These are phyloP conservation scores for Seminavis robusta DNA, from an alignment of 108 stramenopile species.

Conservation along the genomic window DNA sequence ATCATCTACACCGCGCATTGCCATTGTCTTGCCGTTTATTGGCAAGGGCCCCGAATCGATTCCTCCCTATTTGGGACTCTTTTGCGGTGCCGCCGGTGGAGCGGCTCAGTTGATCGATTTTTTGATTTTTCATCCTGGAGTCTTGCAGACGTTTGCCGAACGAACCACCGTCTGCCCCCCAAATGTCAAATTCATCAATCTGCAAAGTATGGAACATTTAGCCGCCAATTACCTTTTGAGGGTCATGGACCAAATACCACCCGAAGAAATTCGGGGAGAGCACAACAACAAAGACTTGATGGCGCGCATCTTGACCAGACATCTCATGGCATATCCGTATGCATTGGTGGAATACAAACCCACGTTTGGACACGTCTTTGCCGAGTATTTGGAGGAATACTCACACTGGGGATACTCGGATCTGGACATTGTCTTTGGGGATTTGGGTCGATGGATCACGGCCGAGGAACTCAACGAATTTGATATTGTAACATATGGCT, in stretches of 20 bases:
- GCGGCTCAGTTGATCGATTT: constrained; percentile 70
- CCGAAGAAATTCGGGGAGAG: constrained; percentile 20
- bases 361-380: constrained; percentile 88
- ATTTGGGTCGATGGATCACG: constrained; percentile 80
- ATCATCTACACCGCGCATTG: too few species aligned
- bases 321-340: constrained; percentile 65
- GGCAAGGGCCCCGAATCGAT: constrained; percentile 51
- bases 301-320: constrained; percentile 30
- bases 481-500: constrained; percentile 91
- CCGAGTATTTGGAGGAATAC: constrained; percentile 65
- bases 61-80: constrained; percentile 79
- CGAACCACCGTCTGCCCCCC: constrained; percentile 16
- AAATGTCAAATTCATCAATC: constrained; percentile 72
- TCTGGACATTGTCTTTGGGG: constrained; percentile 90
- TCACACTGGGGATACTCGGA: constrained; percentile 95
- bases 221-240: constrained; percentile 37
- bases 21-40: constrained; percentile 77
- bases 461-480: constrained; percentile 74
- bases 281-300: constrained; percentile 22
- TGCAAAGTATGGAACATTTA: constrained; percentile 38
- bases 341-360: constrained; percentile 95
- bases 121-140: constrained; percentile 80
- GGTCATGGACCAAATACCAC: constrained; percentile 42
- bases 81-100: constrained; percentile 73
- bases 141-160: constrained; percentile 32